These are phyloP conservation scores for Saxispiralis lemnorum DNA, from an alignment of 495 filamentous ascomycete genomes.

Conservation along the genomic window DNA sequence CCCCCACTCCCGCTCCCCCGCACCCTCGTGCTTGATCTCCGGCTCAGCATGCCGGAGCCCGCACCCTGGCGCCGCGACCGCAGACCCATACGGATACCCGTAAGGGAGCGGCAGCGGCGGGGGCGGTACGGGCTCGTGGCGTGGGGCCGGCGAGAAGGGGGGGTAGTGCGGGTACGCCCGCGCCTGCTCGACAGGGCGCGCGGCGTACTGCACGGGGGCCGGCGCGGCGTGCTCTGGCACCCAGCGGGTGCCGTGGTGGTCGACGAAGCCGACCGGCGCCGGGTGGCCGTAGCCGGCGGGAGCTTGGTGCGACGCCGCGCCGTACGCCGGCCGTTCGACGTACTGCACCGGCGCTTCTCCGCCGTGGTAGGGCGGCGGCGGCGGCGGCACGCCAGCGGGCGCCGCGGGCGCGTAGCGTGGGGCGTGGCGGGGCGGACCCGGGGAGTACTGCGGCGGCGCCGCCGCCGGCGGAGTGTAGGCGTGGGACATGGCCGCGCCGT, in stretches of 20 bases:
- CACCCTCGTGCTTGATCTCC: no score
- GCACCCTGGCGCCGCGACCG: no score
- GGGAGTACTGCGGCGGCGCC: neutral
- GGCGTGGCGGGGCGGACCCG: neutral
- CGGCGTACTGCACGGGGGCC: conserved; percentile 9
- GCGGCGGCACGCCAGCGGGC: neutral
- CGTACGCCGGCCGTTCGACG: neutral
- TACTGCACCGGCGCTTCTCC: conserved; percentile 2
- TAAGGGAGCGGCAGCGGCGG: no score
- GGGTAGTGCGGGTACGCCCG: neutral
- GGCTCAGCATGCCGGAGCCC: no score
- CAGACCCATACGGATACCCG: no score
- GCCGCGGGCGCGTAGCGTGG: neutral
- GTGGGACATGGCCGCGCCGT: neutral
- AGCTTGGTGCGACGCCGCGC: neutral
- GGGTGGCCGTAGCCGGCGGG: conserved; percentile 1
- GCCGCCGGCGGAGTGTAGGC: no score
- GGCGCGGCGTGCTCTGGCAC: conserved; percentile 4
- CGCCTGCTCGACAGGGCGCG: conserved; percentile 9
- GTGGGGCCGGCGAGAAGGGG: neutral
- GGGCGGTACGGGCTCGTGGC: no score
- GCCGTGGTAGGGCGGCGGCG: neutral
- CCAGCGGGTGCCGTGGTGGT: conserved; percentile 7
- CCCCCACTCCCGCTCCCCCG: no score
- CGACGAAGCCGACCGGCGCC: neutral